Conservation (phyloP, 805 yeast species). For the Torulaspora gathmanii region DNA sequence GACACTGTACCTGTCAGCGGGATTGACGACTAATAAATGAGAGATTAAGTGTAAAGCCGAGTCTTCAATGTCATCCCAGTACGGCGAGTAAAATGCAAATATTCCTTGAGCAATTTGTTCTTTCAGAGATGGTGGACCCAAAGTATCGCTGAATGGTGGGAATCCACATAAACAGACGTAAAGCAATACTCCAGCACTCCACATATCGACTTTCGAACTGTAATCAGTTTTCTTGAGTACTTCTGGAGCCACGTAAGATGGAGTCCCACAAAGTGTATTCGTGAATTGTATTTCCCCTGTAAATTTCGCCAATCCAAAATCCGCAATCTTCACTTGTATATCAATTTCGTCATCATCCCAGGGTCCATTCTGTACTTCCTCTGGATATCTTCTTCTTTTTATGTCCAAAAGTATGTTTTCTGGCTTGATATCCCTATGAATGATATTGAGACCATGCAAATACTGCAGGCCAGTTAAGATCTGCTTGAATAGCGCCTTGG, state of each 20-base stretch:
- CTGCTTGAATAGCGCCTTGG: slow-evolving; percentile 59
- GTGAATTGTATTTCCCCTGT: slow-evolving; percentile 71
- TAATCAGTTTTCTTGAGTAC: slow-evolving; percentile 54
- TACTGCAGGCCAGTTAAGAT: slow-evolving; percentile 60
- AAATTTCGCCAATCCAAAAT: slow-evolving; percentile 63
- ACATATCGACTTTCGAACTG: slow-evolving; percentile 68
- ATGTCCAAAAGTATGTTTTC: slow-evolving; percentile 60
- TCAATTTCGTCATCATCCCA: slow-evolving; percentile 53
- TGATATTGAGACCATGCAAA: slow-evolving; percentile 64
- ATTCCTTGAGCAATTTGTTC: slow-evolving; percentile 66
- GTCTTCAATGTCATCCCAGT: slow-evolving; percentile 70
- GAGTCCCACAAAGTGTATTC: slow-evolving; percentile 78
- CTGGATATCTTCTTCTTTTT: slow-evolving; percentile 38
- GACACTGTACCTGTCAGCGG: slow-evolving; percentile 71
- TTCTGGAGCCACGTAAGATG: slow-evolving; percentile 85
- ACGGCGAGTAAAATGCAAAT: slow-evolving; percentile 73
- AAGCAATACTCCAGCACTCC: slow-evolving; percentile 76
- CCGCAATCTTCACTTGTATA: slow-evolving; percentile 70
- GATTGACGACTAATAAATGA: slow-evolving; percentile 56
- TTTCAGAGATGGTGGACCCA: slow-evolving; percentile 74
- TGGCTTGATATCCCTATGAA: slow-evolving; percentile 76
- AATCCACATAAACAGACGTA: slow-evolving; percentile 80
- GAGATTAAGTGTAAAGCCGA: slow-evolving; percentile 61
- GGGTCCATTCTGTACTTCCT: slow-evolving; percentile 37
- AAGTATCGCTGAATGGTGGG: slow-evolving; percentile 79